phyloP scores from a whole-genome alignment of 2,329 filamentous ascomycete genomes.

The Leptographium procerum region DNA sequence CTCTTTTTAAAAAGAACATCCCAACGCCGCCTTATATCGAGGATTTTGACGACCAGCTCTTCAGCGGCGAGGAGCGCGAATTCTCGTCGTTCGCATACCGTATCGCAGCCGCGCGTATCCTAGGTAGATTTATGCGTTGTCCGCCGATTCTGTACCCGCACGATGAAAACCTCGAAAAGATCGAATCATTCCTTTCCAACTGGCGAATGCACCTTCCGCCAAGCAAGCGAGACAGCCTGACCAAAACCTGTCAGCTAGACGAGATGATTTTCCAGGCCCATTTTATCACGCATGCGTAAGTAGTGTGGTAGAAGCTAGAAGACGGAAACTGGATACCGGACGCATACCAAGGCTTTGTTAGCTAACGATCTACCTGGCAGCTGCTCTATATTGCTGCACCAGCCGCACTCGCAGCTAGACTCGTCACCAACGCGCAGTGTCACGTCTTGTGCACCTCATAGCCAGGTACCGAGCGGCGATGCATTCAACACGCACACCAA shows the following conservation, averaged over 20 bases:
- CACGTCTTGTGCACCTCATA: constrained; percentile 56
- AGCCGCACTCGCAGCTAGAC: constrained; percentile 67
- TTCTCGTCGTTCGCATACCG: constrained; percentile 84
- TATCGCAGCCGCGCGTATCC: constrained; percentile 67
- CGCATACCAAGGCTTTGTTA: not conserved
- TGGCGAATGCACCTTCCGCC: constrained; percentile 72
- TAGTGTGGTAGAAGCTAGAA: not conserved
- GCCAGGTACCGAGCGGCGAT: constrained; percentile 35
- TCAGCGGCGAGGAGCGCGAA: constrained; percentile 53
- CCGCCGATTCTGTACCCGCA: constrained; percentile 39
- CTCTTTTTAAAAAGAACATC: constrained; percentile 41
- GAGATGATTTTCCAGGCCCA: constrained; percentile 88
- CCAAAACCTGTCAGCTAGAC: constrained; percentile 61
- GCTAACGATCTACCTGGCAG: constrained; percentile 22
- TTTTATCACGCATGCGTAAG: constrained; percentile 57
- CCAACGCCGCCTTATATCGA: constrained; percentile 51
- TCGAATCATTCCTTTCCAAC: constrained; percentile 49
- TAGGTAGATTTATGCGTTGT: constrained; percentile 61
- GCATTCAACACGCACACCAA: constrained; percentile 58
- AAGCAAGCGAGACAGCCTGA: constrained; percentile 58
- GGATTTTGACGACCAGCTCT: constrained; percentile 67
- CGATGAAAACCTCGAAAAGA: constrained; percentile 38
- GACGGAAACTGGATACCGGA: not conserved
- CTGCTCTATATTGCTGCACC: constrained; percentile 64
- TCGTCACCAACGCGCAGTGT: constrained; percentile 45